These are phyloP conservation scores for Vishniacozyma victoriae DNA, from an alignment of 768 basidiomycete species.

Conservation along the genomic window DNA sequence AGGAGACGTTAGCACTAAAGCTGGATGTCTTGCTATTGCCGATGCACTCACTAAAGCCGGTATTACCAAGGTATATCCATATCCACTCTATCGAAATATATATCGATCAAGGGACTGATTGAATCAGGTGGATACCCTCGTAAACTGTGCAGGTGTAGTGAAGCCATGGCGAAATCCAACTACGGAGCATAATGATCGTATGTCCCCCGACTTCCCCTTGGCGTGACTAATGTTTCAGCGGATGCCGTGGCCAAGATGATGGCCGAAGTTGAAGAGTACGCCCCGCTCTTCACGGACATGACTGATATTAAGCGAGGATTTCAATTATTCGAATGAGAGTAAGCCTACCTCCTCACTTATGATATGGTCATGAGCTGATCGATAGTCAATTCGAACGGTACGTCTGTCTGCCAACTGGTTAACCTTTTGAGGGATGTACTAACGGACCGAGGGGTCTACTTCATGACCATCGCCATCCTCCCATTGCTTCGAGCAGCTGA, in stretches of 20 bases:
- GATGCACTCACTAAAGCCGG: too few relatives aligned
- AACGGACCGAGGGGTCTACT: conserved; percentile 24
- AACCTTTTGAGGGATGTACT: neutral
- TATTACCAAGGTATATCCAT: too few relatives aligned
- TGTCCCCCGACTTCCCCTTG: neutral
- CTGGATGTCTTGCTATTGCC: conserved; percentile 18
- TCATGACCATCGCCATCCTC: conserved; percentile 29
- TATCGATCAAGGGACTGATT: too few relatives aligned
- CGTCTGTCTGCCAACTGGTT: neutral
- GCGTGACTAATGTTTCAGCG: conserved; percentile 10
- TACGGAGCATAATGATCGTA: conserved; percentile 31
- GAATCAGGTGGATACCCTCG: conserved; percentile 25
- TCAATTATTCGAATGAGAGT: conserved; percentile 25
- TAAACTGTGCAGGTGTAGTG: conserved; percentile 42
- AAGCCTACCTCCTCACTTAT: neutral
- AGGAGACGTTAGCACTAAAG: conserved; percentile 33
- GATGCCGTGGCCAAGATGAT: conserved; percentile 22
- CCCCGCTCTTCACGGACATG: neutral
- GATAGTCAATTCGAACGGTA: conserved; percentile 31
- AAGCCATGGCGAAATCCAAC: conserved; percentile 18
- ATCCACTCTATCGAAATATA: neutral
- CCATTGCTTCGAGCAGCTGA: conserved; percentile 30
- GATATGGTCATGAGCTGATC: neutral
- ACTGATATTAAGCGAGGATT: conserved; percentile 21
- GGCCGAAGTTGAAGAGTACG: conserved; percentile 26